A percentile compares a stretch with the other conserved stretches of the same genome.
phyloP scores from a whole-genome alignment of 257 asterid species.

The Solanum bulbocastanum region DNA sequence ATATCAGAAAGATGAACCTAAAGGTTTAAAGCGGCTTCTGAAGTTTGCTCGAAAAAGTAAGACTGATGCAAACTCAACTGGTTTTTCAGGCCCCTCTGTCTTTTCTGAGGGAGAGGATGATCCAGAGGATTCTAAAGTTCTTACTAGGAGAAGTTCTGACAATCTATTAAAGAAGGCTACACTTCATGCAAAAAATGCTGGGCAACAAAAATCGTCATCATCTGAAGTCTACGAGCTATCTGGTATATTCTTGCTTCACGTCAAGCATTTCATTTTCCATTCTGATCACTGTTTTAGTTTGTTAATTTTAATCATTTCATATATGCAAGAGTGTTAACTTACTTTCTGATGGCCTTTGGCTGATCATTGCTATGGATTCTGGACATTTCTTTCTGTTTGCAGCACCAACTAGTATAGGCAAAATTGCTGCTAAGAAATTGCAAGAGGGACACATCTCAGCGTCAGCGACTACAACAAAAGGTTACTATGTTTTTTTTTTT shows the following conservation, averaged over 20 bases:
- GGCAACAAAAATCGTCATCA: slow-evolving; percentile 25
- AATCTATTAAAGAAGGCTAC: slow-evolving; percentile 74
- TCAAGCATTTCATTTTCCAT: neutral
- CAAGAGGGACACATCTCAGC: slow-evolving; percentile 55
- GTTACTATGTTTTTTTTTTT: slow-evolving; percentile 6
- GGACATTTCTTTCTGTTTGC: slow-evolving; percentile 5
- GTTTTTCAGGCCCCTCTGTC: slow-evolving; percentile 71
- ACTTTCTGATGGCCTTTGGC: neutral
- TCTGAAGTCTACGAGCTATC: slow-evolving; percentile 18
- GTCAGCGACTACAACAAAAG: slow-evolving; percentile 54
- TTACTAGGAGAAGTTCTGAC: slow-evolving; percentile 45
- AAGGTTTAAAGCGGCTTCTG: slow-evolving; percentile 89
- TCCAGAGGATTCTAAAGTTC: slow-evolving; percentile 53
- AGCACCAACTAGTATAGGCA: slow-evolving; percentile 50
- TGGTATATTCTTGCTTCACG: slow-evolving; percentile 27
- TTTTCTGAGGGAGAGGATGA: slow-evolving; percentile 98
- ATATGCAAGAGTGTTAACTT: neutral
- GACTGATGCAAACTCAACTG: slow-evolving; percentile 54
- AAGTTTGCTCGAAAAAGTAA: slow-evolving; percentile 95
- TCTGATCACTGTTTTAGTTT: neutral
- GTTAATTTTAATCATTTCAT: neutral
- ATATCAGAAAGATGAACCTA: slow-evolving; percentile 77
- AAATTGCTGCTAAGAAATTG: slow-evolving; percentile 34
- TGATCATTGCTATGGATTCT: neutral
- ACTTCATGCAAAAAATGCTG: slow-evolving; percentile 47